A percentile compares a stretch with the other conserved stretches of the same genome.
Evolutionary conservation across 805 yeast species (phyloP).

Genomic region (Candida pseudoglaebosa): DNA sequence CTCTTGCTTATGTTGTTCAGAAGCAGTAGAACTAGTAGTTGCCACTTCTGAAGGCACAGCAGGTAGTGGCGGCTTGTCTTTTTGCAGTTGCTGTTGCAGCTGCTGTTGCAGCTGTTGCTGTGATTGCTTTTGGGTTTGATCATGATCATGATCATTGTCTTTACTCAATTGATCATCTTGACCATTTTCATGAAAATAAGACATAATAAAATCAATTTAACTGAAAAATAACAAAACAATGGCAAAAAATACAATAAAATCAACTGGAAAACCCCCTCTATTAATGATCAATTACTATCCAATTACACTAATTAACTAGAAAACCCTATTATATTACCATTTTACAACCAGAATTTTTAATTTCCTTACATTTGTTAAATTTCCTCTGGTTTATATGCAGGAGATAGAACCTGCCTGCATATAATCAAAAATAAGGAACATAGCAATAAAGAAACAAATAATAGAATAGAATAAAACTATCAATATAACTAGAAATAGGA

Average conservation of each 20-base stretch:
- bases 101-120: constrained; percentile 1
- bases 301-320: neutral
- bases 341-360: no score
- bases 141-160: neutral
- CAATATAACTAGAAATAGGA: no score
- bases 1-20: constrained; percentile 41
- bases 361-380: no score
- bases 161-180: neutral
- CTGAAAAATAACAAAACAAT: neutral
- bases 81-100: constrained; percentile 1
- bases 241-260: neutral
- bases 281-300: no score
- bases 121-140: neutral
- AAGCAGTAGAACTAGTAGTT: constrained; percentile 28
- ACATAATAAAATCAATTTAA: neutral
- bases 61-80: neutral
- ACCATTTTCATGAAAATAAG: neutral
- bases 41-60: constrained; percentile 7
- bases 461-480: no score
- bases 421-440: no score
- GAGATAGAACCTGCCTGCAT: no score
- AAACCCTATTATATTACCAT: no score
- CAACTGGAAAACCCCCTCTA: neutral
- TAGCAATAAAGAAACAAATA: no score
- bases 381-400: no score